These are phyloP conservation scores for Waitea zeae DNA, from an alignment of 1,284 basidiomycete genomes.

Conservation along the genomic window DNA sequence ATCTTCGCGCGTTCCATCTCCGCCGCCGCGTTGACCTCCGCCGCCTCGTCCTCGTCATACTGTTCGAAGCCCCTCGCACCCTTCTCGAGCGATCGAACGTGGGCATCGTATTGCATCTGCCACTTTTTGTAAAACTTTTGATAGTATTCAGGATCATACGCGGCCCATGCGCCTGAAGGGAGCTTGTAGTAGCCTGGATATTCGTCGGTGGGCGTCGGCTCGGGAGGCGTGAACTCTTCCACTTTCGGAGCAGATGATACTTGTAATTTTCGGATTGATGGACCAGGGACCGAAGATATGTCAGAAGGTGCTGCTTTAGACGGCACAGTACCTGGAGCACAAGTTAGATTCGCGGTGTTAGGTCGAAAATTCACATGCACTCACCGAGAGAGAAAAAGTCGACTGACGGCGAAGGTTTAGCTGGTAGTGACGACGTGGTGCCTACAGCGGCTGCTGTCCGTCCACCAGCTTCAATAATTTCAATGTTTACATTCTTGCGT, in stretches of 20 bases:
- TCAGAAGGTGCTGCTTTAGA: slow-evolving; percentile 7
- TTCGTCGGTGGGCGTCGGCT: slow-evolving; percentile 56
- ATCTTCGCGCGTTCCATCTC: slow-evolving; percentile 61
- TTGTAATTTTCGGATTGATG: slow-evolving; percentile 9
- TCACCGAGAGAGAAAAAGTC: slow-evolving; percentile 54
- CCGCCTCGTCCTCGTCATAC: slow-evolving; percentile 29
- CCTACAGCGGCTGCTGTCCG: slow-evolving; percentile 10
- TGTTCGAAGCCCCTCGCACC: slow-evolving; percentile 52
- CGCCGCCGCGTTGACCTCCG: slow-evolving; percentile 46
- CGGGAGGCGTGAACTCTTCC: slow-evolving; percentile 56
- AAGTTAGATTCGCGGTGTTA: background rate
- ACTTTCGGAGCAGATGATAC: slow-evolving; percentile 54
- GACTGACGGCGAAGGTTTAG: slow-evolving; percentile 22
- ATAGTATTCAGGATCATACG: slow-evolving; percentile 66
- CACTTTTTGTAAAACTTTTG: slow-evolving; percentile 52
- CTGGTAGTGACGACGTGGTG: slow-evolving; percentile 9
- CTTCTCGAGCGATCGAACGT: slow-evolving; percentile 55
- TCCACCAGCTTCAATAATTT: slow-evolving; percentile 16
- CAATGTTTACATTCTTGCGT: slow-evolving; percentile 40
- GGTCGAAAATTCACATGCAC: slow-evolving; percentile 3
- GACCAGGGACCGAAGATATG: background rate
- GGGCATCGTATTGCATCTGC: slow-evolving; percentile 49
- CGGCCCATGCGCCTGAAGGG: slow-evolving; percentile 65
- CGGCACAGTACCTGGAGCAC: slow-evolving; percentile 2
- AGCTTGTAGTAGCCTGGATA: slow-evolving; percentile 84